Percentiles rank a stretch among this genome's conserved stretches.
These are phyloP conservation scores for Laburnicola sp. DNA, from an alignment of 2,329 filamentous ascomycete species.

Conservation along the genomic window DNA sequence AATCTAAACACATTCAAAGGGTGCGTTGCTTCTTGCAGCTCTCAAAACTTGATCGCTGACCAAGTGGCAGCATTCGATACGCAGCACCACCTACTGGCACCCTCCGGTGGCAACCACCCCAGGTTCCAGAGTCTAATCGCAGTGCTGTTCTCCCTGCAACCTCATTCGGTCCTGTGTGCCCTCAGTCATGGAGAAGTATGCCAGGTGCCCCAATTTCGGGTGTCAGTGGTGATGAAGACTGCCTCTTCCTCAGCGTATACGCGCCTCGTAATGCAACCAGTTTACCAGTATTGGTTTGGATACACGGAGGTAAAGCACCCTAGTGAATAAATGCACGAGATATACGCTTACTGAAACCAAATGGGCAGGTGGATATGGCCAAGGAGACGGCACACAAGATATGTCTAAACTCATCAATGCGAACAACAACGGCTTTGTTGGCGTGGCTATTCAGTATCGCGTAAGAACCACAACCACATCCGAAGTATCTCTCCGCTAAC, in stretches of 20 bases:
- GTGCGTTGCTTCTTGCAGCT: constrained; percentile 13
- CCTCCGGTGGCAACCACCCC: constrained; percentile 57
- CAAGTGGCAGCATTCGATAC: constrained; percentile 49
- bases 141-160: constrained; percentile 47
- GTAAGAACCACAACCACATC: too few relatives aligned
- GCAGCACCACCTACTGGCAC: constrained; percentile 56
- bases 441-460: constrained; percentile 56
- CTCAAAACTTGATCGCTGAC: constrained; percentile 11
- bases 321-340: constrained; percentile 35
- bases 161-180: constrained; percentile 47
- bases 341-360: constrained; percentile 23
- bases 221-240: constrained; percentile 45
- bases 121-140: constrained; percentile 48
- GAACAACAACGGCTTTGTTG: constrained; percentile 55
- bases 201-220: constrained; percentile 36
- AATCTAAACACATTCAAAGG: constrained; percentile 40
- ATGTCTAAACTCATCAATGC: constrained; percentile 39
- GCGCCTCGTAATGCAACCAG: constrained; percentile 49
- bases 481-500: too few relatives aligned
- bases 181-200: constrained; percentile 34
- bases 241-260: constrained; percentile 47
- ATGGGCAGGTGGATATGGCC: constrained; percentile 42
- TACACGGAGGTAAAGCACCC: constrained; percentile 41
- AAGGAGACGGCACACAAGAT: too few relatives aligned
- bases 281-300: constrained; percentile 59